phyloP scores from a whole-genome alignment of 2,329 filamentous ascomycete species.

The Cytospora mali region DNA sequence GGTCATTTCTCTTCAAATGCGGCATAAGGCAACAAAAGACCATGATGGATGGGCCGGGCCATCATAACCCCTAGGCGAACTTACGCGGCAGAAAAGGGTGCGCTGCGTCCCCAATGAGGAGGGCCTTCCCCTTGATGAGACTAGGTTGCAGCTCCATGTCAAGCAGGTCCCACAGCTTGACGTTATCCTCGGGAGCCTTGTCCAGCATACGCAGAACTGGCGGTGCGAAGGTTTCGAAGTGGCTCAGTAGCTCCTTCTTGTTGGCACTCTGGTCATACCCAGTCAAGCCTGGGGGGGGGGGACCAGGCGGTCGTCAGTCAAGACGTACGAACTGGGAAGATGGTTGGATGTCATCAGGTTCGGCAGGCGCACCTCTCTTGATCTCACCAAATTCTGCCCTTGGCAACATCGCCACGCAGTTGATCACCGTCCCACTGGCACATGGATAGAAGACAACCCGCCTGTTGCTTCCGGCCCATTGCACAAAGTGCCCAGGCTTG shows the following conservation, averaged over 20 bases:
- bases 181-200: slow-evolving; percentile 10
- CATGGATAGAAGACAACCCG: slow-evolving; percentile 22
- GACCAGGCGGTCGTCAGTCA: neutral
- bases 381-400: slow-evolving; percentile 24
- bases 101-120: slow-evolving; percentile 33
- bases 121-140: slow-evolving; percentile 31
- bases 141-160: slow-evolving; percentile 27
- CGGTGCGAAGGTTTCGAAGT: slow-evolving; percentile 9
- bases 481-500: slow-evolving; percentile 13
- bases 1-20: neutral
- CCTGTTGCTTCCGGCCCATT: slow-evolving; percentile 1
- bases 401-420: slow-evolving; percentile 16
- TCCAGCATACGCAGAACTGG: slow-evolving; percentile 19
- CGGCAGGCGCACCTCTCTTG: slow-evolving; percentile 8
- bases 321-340: neutral
- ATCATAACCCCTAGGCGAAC: no score
- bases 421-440: slow-evolving; percentile 16
- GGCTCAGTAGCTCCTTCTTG: slow-evolving; percentile 19
- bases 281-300: slow-evolving; percentile 13
- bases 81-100: slow-evolving; percentile 33
- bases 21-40: no score
- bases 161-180: slow-evolving; percentile 24
- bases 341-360: no score
- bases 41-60: no score
- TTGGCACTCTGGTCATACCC: slow-evolving; percentile 24